A percentile compares a stretch with the other conserved stretches of the same genome.
phyloP scores from a whole-genome alignment of 495 filamentous ascomycete genomes.

The Aspergillus saccharolyticus region DNA sequence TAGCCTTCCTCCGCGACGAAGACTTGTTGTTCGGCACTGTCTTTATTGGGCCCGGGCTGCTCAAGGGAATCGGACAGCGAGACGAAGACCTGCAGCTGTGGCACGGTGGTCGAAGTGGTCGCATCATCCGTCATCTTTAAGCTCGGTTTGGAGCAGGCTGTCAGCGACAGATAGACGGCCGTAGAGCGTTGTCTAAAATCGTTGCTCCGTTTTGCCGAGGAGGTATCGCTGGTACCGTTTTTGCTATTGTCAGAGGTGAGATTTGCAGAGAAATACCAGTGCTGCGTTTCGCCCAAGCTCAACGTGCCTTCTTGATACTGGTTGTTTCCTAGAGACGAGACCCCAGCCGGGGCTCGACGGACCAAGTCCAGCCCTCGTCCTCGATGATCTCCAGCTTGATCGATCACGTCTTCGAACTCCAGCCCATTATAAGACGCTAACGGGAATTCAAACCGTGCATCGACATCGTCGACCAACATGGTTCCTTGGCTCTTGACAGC shows the following conservation, averaged over 20 bases:
- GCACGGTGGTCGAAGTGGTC: slow-evolving; percentile 32
- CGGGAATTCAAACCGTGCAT: slow-evolving; percentile 21
- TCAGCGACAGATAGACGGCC: slow-evolving; percentile 72
- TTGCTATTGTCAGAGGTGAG: slow-evolving; percentile 25
- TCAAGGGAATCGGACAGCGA: slow-evolving; percentile 61
- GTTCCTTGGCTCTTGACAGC: slow-evolving; percentile 43
- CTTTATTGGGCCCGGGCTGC: slow-evolving; percentile 58
- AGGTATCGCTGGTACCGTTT: slow-evolving; percentile 13
- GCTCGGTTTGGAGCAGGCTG: slow-evolving; percentile 69
- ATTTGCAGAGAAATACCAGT: slow-evolving; percentile 49
- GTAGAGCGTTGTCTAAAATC: slow-evolving; percentile 32
- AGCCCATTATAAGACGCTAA: slow-evolving; percentile 34
- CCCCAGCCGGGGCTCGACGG: slow-evolving; percentile 49
- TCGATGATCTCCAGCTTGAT: slow-evolving; percentile 33
- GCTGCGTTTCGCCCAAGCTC: slow-evolving; percentile 50
- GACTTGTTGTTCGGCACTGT: slow-evolving; percentile 36
- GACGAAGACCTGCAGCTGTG: slow-evolving; percentile 74
- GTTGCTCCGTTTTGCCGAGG: slow-evolving; percentile 7
- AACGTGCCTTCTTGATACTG: slow-evolving; percentile 50
- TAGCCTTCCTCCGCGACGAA: slow-evolving; percentile 55
- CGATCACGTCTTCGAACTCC: slow-evolving; percentile 22
- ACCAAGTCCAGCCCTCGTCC: slow-evolving; percentile 56
- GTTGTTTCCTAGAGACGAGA: slow-evolving; percentile 58
- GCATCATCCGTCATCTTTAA: slow-evolving; percentile 33
- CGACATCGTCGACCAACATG: slow-evolving; percentile 23